phyloP scores from a whole-genome alignment of 257 asterid species.

The Lantana camara region DNA sequence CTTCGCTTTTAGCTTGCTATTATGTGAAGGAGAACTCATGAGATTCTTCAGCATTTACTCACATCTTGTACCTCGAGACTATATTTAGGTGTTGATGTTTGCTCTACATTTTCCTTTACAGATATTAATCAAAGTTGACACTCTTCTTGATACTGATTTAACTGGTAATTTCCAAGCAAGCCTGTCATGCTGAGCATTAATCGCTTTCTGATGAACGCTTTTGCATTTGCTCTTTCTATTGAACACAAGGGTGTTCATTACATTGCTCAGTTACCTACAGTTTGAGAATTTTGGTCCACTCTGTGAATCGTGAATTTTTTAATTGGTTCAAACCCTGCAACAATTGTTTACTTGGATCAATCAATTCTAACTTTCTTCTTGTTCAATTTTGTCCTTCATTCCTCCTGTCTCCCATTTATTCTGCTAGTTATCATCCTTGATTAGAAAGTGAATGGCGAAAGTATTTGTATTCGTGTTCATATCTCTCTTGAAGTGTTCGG shows the following conservation, averaged over 20 bases:
- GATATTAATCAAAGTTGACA: background rate
- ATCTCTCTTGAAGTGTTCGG: too few relatives aligned
- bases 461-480: slow-evolving; percentile 4
- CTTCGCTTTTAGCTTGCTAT: slow-evolving; percentile 6
- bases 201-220: background rate
- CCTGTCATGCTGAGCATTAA: slow-evolving; percentile 4
- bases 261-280: background rate
- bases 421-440: background rate
- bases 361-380: background rate
- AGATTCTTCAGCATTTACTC: background rate
- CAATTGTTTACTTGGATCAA: background rate
- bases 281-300: slow-evolving; percentile 17
- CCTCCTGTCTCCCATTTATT: slow-evolving; percentile 11
- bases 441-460: background rate
- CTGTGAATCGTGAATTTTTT: background rate
- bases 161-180: background rate
- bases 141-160: background rate
- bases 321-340: background rate
- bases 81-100: background rate
- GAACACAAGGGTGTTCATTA: slow-evolving; percentile 1
- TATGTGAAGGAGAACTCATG: slow-evolving; percentile 6
- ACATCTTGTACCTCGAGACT: background rate
- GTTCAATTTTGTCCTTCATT: background rate
- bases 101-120: slow-evolving; percentile 4
- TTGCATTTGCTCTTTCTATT: slow-evolving; percentile 9